Conservation (phyloP, 208 protist species). For the Borovskyia barvae region DNA sequence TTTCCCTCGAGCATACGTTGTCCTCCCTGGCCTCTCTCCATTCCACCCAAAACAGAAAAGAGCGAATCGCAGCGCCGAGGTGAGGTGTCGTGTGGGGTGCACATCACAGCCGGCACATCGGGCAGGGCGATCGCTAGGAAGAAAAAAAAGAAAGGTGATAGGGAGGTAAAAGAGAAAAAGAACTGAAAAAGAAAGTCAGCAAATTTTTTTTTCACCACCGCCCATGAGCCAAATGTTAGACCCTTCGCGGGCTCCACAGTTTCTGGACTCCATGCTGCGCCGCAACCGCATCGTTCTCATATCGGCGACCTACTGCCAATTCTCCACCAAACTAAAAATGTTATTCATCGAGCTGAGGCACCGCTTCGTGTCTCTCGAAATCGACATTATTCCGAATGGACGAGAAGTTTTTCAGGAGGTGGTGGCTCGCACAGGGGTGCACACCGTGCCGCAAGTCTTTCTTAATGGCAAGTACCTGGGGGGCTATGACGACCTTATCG, state of each 20-base stretch:
- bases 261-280: slow-evolving; percentile 76
- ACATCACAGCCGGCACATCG: too few species aligned
- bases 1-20: too few species aligned
- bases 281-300: slow-evolving; percentile 82
- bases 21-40: too few species aligned
- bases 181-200: neutral
- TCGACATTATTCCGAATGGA: slow-evolving; percentile 88
- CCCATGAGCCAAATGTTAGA: slow-evolving; percentile 44
- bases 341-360: slow-evolving; percentile 80
- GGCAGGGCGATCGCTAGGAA: too few species aligned
- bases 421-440: slow-evolving; percentile 56
- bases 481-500: slow-evolving; percentile 84
- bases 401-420: slow-evolving; percentile 81
- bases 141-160: too few species aligned
- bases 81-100: too few species aligned
- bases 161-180: too few species aligned
- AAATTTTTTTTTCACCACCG: neutral
- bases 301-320: slow-evolving; percentile 88
- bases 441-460: slow-evolving; percentile 87
- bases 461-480: slow-evolving; percentile 78
- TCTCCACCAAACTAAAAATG: slow-evolving; percentile 80
- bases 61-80: too few species aligned
- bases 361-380: slow-evolving; percentile 84
- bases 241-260: slow-evolving; percentile 66
- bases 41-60: too few species aligned